These are phyloP conservation scores for Kluyveromyces wickerhamii DNA, from an alignment of 805 yeast species.

Conservation along the genomic window DNA sequence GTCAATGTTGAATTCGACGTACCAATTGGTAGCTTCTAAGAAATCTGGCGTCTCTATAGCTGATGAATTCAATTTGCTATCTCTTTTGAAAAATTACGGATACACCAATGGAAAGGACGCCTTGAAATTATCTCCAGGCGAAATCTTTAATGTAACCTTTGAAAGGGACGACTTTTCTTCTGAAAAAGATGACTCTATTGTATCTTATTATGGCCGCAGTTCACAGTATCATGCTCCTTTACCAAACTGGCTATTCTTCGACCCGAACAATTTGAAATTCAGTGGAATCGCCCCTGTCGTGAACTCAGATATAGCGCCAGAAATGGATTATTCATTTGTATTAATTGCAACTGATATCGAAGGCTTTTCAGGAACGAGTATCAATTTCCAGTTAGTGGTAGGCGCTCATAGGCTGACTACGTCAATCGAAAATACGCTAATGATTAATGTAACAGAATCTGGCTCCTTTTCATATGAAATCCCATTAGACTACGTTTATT, in stretches of 20 bases:
- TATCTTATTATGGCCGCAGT: conserved; percentile 75
- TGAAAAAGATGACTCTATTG: conserved; percentile 36
- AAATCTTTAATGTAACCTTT: conserved; percentile 57
- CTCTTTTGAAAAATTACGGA: conserved; percentile 57
- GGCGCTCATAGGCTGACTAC: conserved; percentile 87
- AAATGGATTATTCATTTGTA: conserved; percentile 57
- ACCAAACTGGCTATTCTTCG: conserved; percentile 83
- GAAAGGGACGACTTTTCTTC: conserved; percentile 50
- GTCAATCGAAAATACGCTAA: conserved; percentile 44
- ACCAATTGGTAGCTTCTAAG: conserved; percentile 45
- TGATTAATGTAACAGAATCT: conserved; percentile 62
- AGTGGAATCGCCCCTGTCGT: conserved; percentile 85
- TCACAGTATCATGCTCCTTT: conserved; percentile 68
- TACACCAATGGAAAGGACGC: conserved; percentile 70
- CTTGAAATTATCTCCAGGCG: conserved; percentile 64
- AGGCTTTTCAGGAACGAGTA: conserved; percentile 66
- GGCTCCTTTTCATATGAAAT: conserved; percentile 45
- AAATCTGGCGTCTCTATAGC: conserved; percentile 40
- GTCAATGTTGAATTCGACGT: conserved; percentile 37
- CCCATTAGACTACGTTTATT: conserved; percentile 54
- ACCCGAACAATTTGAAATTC: conserved; percentile 53
- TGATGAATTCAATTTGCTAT: conserved; percentile 33
- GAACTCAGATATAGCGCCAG: conserved; percentile 83
- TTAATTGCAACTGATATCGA: conserved; percentile 72
- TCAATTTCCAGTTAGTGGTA: conserved; percentile 62